Evolutionary conservation across 2,329 filamentous ascomycete genomes (phyloP).

Genomic region (Ramichloridium luteum): DNA sequence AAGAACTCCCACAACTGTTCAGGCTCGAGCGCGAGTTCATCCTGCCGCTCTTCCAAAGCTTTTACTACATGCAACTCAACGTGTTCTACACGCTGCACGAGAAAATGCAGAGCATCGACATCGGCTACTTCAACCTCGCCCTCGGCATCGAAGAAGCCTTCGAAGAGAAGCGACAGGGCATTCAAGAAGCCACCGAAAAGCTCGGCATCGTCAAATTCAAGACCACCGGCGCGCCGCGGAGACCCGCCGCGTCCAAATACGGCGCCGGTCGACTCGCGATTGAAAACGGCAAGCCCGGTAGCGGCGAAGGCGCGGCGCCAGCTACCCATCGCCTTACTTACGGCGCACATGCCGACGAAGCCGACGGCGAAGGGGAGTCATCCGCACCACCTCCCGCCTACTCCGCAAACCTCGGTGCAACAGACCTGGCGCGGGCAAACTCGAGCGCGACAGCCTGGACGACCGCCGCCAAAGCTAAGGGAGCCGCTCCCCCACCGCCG

Average conservation of each 20-base stretch:
- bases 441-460: conserved; percentile 29
- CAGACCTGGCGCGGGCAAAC: conserved; percentile 22
- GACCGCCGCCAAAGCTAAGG: conserved; percentile 36
- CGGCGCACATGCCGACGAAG: neutral
- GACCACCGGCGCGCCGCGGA: conserved; percentile 57
- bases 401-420: conserved; percentile 4
- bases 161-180: conserved; percentile 73
- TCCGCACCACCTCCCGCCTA: conserved; percentile 10
- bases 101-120: conserved; percentile 93
- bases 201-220: conserved; percentile 85
- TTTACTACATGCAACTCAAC: conserved; percentile 99
- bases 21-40: conserved; percentile 86
- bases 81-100: conserved; percentile 98
- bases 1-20: conserved; percentile 88
- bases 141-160: conserved; percentile 88
- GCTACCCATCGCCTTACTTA: conserved; percentile 14
- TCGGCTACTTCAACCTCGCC: conserved; percentile 91
- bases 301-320: too few species aligned
- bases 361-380: conserved; percentile 8
- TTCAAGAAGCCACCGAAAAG: conserved; percentile 72
- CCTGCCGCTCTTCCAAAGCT: conserved; percentile 90
- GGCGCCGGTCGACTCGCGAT: conserved; percentile 26
- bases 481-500: conserved; percentile 35
- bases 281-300: conserved; percentile 16
- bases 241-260: conserved; percentile 39